phyloP scores from a whole-genome alignment of 2,329 filamentous ascomycete genomes.

The Pseudogymnoascus sp. region DNA sequence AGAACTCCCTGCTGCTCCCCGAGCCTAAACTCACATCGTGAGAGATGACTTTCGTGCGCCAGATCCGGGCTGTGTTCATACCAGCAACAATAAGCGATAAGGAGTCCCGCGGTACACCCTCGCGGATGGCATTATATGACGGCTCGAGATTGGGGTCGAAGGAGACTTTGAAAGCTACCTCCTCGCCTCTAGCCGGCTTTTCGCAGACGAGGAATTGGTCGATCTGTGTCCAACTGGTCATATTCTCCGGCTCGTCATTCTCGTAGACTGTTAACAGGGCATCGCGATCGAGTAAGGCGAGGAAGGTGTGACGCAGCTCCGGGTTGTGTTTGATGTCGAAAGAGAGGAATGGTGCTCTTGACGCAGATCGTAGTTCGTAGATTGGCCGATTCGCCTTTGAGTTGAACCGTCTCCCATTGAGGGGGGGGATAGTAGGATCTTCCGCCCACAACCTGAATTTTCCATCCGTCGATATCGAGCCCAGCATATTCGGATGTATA shows the following conservation, averaged over 20 bases:
- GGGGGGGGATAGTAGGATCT: constrained; percentile 68
- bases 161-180: constrained; percentile 74
- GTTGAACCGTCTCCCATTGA: constrained; percentile 72
- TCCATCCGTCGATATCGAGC: constrained; percentile 81
- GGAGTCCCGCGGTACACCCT: constrained; percentile 72
- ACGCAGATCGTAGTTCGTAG: constrained; percentile 22
- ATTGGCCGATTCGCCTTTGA: constrained; percentile 56
- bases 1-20: constrained; percentile 67
- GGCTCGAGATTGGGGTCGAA: constrained; percentile 85
- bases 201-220: constrained; percentile 69
- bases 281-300: constrained; percentile 76
- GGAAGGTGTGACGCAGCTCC: constrained; percentile 69
- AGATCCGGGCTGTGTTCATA: constrained; percentile 75
- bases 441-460: constrained; percentile 90
- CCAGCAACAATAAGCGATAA: constrained; percentile 76
- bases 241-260: constrained; percentile 73
- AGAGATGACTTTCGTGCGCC: constrained; percentile 57
- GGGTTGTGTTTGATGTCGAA: constrained; percentile 79
- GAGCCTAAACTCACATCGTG: constrained; percentile 41
- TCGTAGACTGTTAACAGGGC: constrained; percentile 74
- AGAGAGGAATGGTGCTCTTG: constrained; percentile 51
- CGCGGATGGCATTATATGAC: constrained; percentile 65
- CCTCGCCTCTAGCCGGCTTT: constrained; percentile 68
- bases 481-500: constrained; percentile 76
- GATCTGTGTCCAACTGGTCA: constrained; percentile 65